Conservation (phyloP, 306 rosid genomes). For the Argentina anserina region DNA sequence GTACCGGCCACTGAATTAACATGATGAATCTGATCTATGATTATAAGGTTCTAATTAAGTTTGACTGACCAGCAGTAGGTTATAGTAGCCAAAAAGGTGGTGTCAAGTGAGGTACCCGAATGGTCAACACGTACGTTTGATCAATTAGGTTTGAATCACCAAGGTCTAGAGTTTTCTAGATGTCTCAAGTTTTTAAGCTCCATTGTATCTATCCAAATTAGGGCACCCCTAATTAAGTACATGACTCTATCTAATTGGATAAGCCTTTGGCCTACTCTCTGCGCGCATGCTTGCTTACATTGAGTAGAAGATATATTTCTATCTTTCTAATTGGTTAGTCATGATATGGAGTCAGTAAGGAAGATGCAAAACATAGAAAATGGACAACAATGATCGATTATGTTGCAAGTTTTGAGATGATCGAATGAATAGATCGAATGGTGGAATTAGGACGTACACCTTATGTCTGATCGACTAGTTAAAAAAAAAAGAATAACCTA, state of each 20-base stretch:
- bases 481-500: too few species aligned
- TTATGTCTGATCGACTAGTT: not conserved
- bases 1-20: not conserved
- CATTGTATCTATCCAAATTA: not conserved
- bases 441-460: not conserved
- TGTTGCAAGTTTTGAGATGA: not conserved
- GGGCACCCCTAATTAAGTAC: not conserved
- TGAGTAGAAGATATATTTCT: too few species aligned
- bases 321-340: too few species aligned
- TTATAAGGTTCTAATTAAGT: not conserved
- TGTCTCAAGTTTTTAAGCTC: not conserved
- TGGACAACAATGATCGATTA: not conserved
- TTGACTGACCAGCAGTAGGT: not conserved
- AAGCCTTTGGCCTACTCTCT: too few species aligned
- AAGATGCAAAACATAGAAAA: too few species aligned
- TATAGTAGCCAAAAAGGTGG: not conserved
- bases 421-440: not conserved
- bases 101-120: not conserved
- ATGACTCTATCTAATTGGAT: too few species aligned
- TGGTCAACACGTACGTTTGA: not conserved
- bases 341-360: too few species aligned
- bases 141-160: too few species aligned
- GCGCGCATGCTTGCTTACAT: too few species aligned
- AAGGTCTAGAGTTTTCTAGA: constrained; percentile 1
- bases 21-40: not conserved